A percentile compares a stretch with the other conserved stretches of the same genome.
Conservation (phyloP, 441 rosid genomes). For the Brassica hybrid region DNA sequence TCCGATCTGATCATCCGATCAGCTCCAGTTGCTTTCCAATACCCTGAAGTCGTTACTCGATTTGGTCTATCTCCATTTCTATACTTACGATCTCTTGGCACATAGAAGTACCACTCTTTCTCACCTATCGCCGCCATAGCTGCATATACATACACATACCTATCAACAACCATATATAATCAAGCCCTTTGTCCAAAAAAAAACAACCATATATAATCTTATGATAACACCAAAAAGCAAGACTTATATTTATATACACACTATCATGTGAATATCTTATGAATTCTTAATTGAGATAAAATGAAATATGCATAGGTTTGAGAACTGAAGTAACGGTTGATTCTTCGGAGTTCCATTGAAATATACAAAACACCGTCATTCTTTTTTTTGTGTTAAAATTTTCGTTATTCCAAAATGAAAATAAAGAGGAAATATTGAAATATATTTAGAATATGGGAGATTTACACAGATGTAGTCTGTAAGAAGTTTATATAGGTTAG, state of each 20-base stretch:
- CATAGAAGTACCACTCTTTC: conserved; percentile 99
- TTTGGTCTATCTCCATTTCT: conserved; percentile 97
- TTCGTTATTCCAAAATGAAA: neutral
- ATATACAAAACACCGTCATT: neutral
- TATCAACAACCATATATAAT: conserved; percentile 5
- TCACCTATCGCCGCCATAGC: conserved; percentile 94
- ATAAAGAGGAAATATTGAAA: conserved; percentile 9
- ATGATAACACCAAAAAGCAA: neutral
- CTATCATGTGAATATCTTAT: conserved; percentile 12
- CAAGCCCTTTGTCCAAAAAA: too few relatives aligned
- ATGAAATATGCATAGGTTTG: conserved; percentile 1
- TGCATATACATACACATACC: conserved; percentile 23
- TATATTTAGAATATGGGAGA: neutral
- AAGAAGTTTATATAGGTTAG: neutral
- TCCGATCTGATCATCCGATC: conserved; percentile 93
- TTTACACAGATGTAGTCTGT: neutral
- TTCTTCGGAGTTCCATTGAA: neutral
- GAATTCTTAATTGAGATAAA: neutral
- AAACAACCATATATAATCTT: conserved; percentile 8
- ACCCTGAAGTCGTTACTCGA: conserved; percentile 94
- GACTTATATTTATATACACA: neutral
- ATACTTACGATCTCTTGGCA: conserved; percentile 93
- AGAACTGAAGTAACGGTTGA: neutral
- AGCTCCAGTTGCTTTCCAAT: conserved; percentile 99
- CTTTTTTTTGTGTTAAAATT: neutral